Evolutionary conservation across 164 flowering plant genomes (phyloP), one percentile per base, ranked within the genome.

Genomic region (Vitis rotundifolia): DNA sequence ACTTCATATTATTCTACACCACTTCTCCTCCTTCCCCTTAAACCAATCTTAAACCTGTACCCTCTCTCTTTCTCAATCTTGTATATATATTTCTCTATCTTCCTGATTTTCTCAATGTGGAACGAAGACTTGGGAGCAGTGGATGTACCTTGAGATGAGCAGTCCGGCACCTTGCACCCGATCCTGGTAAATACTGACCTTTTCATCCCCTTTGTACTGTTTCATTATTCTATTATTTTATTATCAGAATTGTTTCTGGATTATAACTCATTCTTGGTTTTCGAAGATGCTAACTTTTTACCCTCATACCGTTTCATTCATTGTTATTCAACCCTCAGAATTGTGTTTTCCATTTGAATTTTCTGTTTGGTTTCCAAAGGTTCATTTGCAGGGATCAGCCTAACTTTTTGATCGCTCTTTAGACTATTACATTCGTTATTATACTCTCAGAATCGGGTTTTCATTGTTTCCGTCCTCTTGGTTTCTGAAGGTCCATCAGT

Each of bases 401-500:
- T 37, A 37, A 37, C 44, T 37, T 37, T 37, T 37, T 37, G 5
- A 0, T 37, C 44, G 7, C 44, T 37, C 44, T 37, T 37, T 37
- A 0, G 44, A 37, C 44, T 37, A 37, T 6, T 37, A 37, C 44
- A 37, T 6, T 37, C 7, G 0, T 22, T 22, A 22, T 22, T 22
- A 2, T 22, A 37, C 2, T 37, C 44, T 37, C 44, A 3, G 44
- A 37, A 37, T 37, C 44, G 7, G 26, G 44, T 37, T 37, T 37
- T 37, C 44, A 37, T 37, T 6, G 44, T 64, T 9, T 52, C 2
- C 18, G 0, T 61, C n/a, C 11, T 58, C 37, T 73, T 5, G 44
- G 12, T 9, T 9, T 16, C 29, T 12, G 18, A 51, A 89, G 94
- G 97, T 90, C 94, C 11, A 85, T 90, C 2, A 90, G 94, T 65